These are phyloP conservation scores for Phoma sp. DNA, from an alignment of 2,329 filamentous ascomycete species.

Conservation along the genomic window DNA sequence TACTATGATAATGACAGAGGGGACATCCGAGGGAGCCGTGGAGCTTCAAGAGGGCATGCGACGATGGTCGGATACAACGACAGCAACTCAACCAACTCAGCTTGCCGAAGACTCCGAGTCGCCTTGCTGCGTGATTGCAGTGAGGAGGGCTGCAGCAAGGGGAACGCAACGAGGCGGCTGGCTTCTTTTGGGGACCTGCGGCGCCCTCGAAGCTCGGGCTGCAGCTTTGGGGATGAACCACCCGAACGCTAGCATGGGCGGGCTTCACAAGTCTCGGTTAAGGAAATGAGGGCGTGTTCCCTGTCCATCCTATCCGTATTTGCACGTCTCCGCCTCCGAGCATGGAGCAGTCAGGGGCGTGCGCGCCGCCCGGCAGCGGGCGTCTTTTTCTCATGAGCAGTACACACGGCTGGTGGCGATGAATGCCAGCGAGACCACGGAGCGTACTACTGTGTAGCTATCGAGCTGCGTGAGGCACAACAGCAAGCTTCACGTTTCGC, in stretches of 20 bases:
- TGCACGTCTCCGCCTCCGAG: slow-evolving; percentile 30
- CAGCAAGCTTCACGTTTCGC: background rate
- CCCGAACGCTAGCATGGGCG: slow-evolving; percentile 41
- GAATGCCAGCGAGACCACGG: slow-evolving; percentile 1
- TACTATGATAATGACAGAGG: slow-evolving; percentile 28
- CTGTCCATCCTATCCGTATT: slow-evolving; percentile 40
- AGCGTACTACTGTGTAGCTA: background rate
- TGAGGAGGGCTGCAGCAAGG: slow-evolving; percentile 47
- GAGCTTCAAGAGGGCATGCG: slow-evolving; percentile 25
- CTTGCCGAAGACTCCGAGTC: slow-evolving; percentile 41
- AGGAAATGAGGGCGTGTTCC: slow-evolving; percentile 42
- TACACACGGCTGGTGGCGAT: slow-evolving; percentile 8
- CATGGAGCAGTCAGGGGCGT: slow-evolving; percentile 40
- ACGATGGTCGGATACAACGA: slow-evolving; percentile 29
- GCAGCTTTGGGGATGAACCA: slow-evolving; percentile 40
- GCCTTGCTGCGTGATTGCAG: slow-evolving; percentile 47
- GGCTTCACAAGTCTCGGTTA: slow-evolving; percentile 44
- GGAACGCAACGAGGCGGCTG: slow-evolving; percentile 33
- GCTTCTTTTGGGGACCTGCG: slow-evolving; percentile 46
- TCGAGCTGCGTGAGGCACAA: background rate
- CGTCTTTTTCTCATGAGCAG: slow-evolving; percentile 8
- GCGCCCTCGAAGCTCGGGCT: slow-evolving; percentile 38
- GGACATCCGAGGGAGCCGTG: slow-evolving; percentile 29
- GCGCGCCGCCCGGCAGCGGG: slow-evolving; percentile 22
- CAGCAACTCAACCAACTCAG: slow-evolving; percentile 29